Percentiles rank a stretch among this genome's conserved stretches.
phyloP scores from a whole-genome alignment of 345 rosid species.

The Citrus reticulata region DNA sequence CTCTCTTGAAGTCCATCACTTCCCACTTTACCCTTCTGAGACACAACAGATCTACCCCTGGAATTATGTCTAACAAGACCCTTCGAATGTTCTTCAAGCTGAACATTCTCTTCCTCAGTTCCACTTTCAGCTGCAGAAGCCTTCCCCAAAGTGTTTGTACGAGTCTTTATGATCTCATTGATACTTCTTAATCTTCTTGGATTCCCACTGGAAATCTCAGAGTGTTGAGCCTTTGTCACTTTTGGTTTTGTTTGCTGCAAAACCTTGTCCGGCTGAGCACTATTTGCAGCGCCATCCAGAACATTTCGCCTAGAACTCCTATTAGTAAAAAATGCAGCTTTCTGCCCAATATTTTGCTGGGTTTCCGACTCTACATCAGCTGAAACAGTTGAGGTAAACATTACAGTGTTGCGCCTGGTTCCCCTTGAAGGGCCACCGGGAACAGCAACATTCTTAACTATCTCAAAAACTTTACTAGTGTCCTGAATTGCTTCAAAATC shows the following conservation, averaged over 20 bases:
- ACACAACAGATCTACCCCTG: constrained; percentile 16
- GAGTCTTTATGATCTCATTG: constrained; percentile 7
- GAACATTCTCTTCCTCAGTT: constrained; percentile 7
- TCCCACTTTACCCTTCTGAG: constrained; percentile 5
- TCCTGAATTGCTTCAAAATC: constrained; percentile 16
- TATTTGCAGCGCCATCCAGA: not conserved
- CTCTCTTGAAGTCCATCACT: constrained; percentile 3
- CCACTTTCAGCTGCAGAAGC: constrained; percentile 7
- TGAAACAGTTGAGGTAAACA: constrained; percentile 8
- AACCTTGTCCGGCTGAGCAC: constrained; percentile 7
- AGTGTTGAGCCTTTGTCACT: not conserved
- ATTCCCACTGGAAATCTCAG: not conserved
- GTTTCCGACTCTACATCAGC: not conserved
- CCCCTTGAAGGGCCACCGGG: constrained; percentile 15
- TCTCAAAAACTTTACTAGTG: constrained; percentile 7
- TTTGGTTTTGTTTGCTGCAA: constrained; percentile 11
- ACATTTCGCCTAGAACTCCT: constrained; percentile 11
- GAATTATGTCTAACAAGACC: constrained; percentile 5
- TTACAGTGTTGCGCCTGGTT: constrained; percentile 24
- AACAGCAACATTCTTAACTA: not conserved
- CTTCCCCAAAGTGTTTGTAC: not conserved
- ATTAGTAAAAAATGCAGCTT: not conserved
- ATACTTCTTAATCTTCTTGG: not conserved
- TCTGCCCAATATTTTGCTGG: not conserved
- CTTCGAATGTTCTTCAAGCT: constrained; percentile 6